phyloP scores from a whole-genome alignment of 768 basidiomycete genomes.

The Leccinum subtestaceum region DNA sequence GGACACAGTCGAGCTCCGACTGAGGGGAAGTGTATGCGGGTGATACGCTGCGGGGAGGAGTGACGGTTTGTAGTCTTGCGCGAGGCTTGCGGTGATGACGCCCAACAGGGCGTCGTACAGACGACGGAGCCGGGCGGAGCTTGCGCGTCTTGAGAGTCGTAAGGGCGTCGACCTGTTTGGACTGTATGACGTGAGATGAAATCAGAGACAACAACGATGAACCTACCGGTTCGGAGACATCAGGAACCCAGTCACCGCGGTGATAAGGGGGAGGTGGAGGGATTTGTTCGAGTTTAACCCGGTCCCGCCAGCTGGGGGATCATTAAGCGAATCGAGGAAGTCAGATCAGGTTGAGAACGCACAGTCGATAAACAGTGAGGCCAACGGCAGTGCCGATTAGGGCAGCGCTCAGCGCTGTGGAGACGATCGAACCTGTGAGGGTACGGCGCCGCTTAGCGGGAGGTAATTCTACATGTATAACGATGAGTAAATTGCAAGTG shows the following conservation, averaged over 20 bases:
- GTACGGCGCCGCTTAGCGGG: conserved; percentile 79
- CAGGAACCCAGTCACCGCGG: conserved; percentile 54
- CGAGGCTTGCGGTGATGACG: conserved; percentile 38
- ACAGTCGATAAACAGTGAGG: conserved; percentile 84
- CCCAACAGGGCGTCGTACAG: conserved; percentile 34
- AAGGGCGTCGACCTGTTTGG: conserved; percentile 35
- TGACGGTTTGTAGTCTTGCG: conserved; percentile 20
- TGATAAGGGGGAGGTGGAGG: conserved; percentile 68
- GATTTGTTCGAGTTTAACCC: conserved; percentile 52
- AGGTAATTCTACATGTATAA: conserved; percentile 65
- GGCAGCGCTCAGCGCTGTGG: conserved; percentile 80
- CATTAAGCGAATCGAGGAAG: conserved; percentile 2
- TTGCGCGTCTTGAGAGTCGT: conserved; percentile 40
- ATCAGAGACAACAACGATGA: background rate
- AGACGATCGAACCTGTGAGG: conserved; percentile 78
- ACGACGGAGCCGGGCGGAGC: conserved; percentile 31
- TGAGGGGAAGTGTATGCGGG: conserved; percentile 30
- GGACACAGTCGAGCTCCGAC: conserved; percentile 45
- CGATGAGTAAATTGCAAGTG: conserved; percentile 40
- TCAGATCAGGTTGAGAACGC: conserved; percentile 32
- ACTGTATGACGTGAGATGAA: conserved; percentile 17
- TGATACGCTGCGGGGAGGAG: conserved; percentile 28
- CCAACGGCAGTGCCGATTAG: conserved; percentile 86
- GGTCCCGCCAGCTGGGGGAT: conserved; percentile 66
- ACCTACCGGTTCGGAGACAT: conserved; percentile 37